Evolutionary conservation across 352 stramenopile genomes (phyloP), one percentile per base, ranked within the genome.

Genomic region (Phytophthora foliorum): DNA sequence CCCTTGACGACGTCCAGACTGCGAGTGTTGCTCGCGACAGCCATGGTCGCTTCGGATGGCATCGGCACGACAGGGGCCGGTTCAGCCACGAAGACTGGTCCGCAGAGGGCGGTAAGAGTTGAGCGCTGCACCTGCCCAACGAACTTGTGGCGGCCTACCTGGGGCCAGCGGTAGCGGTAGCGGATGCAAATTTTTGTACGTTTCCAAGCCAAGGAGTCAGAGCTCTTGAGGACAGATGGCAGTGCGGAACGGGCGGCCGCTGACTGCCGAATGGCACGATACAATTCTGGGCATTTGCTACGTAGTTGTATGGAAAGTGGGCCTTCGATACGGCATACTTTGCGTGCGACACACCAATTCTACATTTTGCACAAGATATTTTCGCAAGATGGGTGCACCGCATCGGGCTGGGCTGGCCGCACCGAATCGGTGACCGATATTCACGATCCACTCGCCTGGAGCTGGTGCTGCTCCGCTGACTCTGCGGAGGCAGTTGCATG

Each of bases 181-280:
- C 51, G 10, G 41, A 51, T 29, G 41, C 61, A 69, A 69, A 42
- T 63, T 69, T 69, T 63, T 64, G 44, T 32, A 53, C 58, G 58
- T 48, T 67, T 52, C 34, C 34, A 11, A 57, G 38, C 36, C 44
- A 62, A 63, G 29, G 22, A 65, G 45, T 50, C 45, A 58, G 63
- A 61, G 34, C 42, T 44, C 10, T 64, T 50, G 55, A 65, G 24
- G 16, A 21, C 54, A 68, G 29, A 31, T 68, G 60, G 39, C 21
- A 7, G 17, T 19, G 4, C 2, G 27, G 49, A 41, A 65, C 29
- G 34, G 7, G 4, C 13, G 13, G 22, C 19, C 17, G 19, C 16
- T n/a, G 9, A 24, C 56, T 48, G 44, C 16, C 25, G 31, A 24
- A 19, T 13, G 56, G 32, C 32, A 49, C 46, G 31, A 29, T 29